Evolutionary conservation across 78 protist species (phyloP).

Genomic region (Cavenderia fasciculata): DNA sequence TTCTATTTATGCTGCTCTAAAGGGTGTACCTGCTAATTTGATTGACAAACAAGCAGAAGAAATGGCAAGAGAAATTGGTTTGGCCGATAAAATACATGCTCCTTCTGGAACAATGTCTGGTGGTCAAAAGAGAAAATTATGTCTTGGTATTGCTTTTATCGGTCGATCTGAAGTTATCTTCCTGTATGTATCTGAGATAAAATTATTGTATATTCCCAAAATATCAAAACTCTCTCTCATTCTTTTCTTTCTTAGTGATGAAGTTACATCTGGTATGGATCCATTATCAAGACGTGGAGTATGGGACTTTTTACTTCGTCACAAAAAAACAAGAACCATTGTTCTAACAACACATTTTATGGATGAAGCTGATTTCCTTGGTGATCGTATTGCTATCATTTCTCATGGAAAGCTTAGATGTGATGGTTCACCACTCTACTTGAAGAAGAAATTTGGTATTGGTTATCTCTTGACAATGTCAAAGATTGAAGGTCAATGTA

Average conservation of each 20-base stretch:
- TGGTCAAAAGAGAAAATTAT: conserved; percentile 88
- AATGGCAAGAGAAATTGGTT: conserved; percentile 49
- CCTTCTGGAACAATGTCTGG: conserved; percentile 70
- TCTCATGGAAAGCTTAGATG: conserved; percentile 40
- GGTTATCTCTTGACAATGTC: conserved; percentile 53
- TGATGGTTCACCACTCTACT: conserved; percentile 39
- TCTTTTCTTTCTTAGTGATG: no score
- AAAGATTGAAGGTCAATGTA: background rate
- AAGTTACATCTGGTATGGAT: conserved; percentile 36
- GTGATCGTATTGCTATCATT: conserved; percentile 63
- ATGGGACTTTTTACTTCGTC: conserved; percentile 48
- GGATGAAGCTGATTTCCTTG: conserved; percentile 62
- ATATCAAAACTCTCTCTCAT: background rate
- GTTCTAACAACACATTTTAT: conserved; percentile 55
- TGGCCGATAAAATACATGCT: conserved; percentile 36
- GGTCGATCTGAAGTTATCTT: conserved; percentile 75
- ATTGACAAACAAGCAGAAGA: conserved; percentile 13
- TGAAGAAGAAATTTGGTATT: conserved; percentile 68
- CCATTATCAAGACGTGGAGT: conserved; percentile 34
- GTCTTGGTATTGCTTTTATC: conserved; percentile 85
- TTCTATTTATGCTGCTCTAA: conserved; percentile 62
- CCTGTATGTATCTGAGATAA: background rate
- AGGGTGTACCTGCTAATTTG: conserved; percentile 7
- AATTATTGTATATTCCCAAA: background rate
- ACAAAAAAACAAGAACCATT: conserved; percentile 50